Evolutionary conservation across 495 filamentous ascomycete genomes (phyloP), one percentile per base, ranked within the genome.

Genomic region (Bombardia bombarda): DNA sequence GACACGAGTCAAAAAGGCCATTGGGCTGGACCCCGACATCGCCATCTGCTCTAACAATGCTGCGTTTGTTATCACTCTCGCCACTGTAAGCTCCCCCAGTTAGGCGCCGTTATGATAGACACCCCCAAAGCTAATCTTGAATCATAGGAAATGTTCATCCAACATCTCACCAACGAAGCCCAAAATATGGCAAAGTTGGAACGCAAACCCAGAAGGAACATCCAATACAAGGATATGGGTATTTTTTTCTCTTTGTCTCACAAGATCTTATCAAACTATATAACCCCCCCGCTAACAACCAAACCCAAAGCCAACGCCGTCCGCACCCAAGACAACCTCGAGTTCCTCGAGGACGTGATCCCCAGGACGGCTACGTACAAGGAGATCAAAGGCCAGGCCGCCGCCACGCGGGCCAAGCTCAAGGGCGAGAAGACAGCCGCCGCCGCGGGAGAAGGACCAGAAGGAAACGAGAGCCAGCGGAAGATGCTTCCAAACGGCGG

Each of bases 201-300:
- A 60, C 74, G 83, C 42, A 96, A 96, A 62, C 90, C 90, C 21
- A 77, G 92, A 30, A 82, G 90, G 50, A 95, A 90, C 43, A 82
- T 98, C 50, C 93, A 97, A 62, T 98, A 98, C 73, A 88, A 85
- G 61, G 92, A 98, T 63, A 71, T 97, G 13, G 82, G 84, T 90
- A 64, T 13, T 2, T 38, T 6, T 2, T 26, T 23, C 16, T 6
- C 21, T 19, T 21, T 22, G 16, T 17, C 7, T 38, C 34, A n/a
- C 19, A 16, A 28, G 39, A 14, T 25, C 14, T 12, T 4, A 10
- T 6, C 16, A 5, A 14, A 33, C 16, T 5, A 12, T 9, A 17
- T 24, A 9, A 45, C 14, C 3, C 13, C 30, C 42, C 82, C n/a
- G 17, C 26, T 31, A 43, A 43, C 32, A 30, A 31, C 35, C 25